Conservation (phyloP, 306 rosid genomes). For the Lathyrus oleraceus region DNA sequence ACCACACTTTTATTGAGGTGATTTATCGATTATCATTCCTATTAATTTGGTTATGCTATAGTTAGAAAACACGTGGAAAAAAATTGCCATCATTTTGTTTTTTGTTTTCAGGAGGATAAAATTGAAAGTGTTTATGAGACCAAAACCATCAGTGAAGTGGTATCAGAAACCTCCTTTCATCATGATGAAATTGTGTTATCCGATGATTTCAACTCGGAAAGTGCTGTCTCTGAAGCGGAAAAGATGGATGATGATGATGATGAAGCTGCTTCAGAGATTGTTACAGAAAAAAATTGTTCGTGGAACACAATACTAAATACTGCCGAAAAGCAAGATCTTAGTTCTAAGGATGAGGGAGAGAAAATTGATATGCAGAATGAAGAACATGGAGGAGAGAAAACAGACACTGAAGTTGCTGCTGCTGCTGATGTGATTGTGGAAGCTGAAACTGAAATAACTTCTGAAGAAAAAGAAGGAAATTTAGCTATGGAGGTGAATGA, state of each 20-base stretch:
- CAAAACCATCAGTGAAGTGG: background rate
- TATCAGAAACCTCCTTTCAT: background rate
- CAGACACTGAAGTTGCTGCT: background rate
- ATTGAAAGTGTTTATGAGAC: background rate
- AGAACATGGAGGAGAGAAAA: background rate
- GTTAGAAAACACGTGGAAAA: background rate
- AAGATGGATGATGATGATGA: background rate
- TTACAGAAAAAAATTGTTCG: background rate
- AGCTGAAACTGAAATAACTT: conserved; percentile 6
- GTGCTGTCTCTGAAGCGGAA: conserved; percentile 8
- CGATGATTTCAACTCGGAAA: conserved; percentile 36
- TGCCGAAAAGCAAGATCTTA: too few species aligned
- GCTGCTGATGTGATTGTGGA: background rate
- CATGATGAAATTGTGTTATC: conserved; percentile 33
- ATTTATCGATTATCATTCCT: background rate
- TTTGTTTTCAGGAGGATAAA: conserved; percentile 41
- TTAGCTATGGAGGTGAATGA: background rate
- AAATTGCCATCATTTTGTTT: background rate
- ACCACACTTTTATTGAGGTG: conserved; percentile 33
- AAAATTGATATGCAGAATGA: background rate
- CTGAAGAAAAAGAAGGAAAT: background rate
- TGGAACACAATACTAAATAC: background rate
- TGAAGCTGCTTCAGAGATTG: background rate
- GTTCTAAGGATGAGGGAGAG: background rate
- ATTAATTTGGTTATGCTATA: background rate